Evolutionary conservation across 495 filamentous ascomycete genomes (phyloP).

Genomic region (Immersiella caudata): DNA sequence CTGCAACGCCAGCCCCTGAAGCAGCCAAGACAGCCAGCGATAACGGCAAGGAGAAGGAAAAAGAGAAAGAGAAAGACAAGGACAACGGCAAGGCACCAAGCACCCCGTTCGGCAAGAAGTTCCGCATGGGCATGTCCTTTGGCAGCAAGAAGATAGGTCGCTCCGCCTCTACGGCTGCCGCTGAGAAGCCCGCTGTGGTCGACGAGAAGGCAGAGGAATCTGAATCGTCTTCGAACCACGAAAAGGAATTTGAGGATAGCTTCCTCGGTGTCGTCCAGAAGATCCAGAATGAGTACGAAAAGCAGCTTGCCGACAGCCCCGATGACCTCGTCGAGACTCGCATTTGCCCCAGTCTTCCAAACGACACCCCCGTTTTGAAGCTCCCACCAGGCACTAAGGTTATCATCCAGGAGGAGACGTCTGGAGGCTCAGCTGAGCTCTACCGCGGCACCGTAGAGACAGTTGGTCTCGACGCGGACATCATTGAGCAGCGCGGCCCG

Average conservation of each 20-base stretch:
- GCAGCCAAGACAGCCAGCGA: slow-evolving; percentile 29
- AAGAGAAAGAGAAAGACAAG: slow-evolving; percentile 39
- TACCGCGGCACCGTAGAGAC: slow-evolving; percentile 84
- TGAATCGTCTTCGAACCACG: slow-evolving; percentile 71
- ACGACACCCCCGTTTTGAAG: slow-evolving; percentile 82
- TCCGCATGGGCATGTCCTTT: slow-evolving; percentile 81
- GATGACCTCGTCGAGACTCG: slow-evolving; percentile 59
- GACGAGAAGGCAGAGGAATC: slow-evolving; percentile 73
- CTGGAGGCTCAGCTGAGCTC: slow-evolving; percentile 87
- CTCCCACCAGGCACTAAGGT: slow-evolving; percentile 79
- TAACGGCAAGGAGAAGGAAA: slow-evolving; percentile 58
- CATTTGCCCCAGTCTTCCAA: slow-evolving; percentile 76
- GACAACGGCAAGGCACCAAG: slow-evolving; percentile 67
- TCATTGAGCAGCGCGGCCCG: slow-evolving; percentile 81
- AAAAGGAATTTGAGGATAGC: slow-evolving; percentile 81
- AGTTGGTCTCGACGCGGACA: slow-evolving; percentile 75
- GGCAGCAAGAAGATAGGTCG: slow-evolving; percentile 79
- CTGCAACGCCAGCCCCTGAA: slow-evolving; percentile 38
- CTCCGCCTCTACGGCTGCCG: slow-evolving; percentile 66
- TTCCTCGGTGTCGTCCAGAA: slow-evolving; percentile 79
- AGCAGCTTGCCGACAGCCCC: slow-evolving; percentile 61
- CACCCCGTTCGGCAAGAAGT: slow-evolving; percentile 81
- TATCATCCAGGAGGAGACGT: slow-evolving; percentile 93
- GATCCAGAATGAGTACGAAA: slow-evolving; percentile 74
- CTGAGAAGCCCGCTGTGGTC: slow-evolving; percentile 69